phyloP scores from a whole-genome alignment of 2,329 filamentous ascomycete genomes.

The Cladosporium sp. region DNA sequence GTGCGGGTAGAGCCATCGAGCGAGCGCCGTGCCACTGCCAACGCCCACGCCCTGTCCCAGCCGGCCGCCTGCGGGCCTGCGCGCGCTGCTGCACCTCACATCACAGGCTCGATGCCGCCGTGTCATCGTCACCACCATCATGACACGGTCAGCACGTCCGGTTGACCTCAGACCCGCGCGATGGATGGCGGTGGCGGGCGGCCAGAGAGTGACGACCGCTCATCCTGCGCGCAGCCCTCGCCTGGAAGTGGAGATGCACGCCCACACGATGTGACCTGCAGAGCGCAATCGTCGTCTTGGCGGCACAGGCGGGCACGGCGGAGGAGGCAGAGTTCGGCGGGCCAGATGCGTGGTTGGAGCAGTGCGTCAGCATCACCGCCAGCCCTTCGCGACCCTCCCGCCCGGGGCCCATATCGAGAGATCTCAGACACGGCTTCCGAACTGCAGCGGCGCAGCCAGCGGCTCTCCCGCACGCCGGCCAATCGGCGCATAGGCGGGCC shows the following conservation, averaged over 20 bases:
- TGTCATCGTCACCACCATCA: slow-evolving; percentile 1
- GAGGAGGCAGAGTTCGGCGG: not conserved
- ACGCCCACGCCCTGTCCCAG: too few relatives aligned
- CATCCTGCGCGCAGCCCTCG: slow-evolving; percentile 2
- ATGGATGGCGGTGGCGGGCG: slow-evolving; percentile 5
- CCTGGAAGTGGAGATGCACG: slow-evolving; percentile 5
- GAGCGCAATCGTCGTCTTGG: not conserved
- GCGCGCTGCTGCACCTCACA: slow-evolving; percentile 1
- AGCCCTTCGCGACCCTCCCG: slow-evolving; percentile 6
- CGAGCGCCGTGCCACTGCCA: too few relatives aligned
- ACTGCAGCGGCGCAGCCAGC: not conserved
- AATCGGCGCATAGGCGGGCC: not conserved
- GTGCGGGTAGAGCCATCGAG: too few relatives aligned
- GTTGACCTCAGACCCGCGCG: not conserved
- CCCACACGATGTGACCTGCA: slow-evolving; percentile 3
- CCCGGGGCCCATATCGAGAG: slow-evolving; percentile 3
- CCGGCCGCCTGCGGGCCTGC: too few relatives aligned
- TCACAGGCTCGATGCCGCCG: slow-evolving; percentile 4
- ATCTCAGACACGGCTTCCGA: not conserved
- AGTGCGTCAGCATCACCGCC: slow-evolving; percentile 6
- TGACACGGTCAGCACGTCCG: not conserved
- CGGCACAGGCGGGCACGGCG: not conserved
- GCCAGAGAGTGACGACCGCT: not conserved
- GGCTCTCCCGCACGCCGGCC: not conserved
- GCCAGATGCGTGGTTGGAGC: not conserved